Percentiles rank a stretch among this genome's conserved stretches.
These are phyloP conservation scores for Zalaria obscura DNA, from an alignment of 2,329 filamentous ascomycete genomes.

Conservation along the genomic window DNA sequence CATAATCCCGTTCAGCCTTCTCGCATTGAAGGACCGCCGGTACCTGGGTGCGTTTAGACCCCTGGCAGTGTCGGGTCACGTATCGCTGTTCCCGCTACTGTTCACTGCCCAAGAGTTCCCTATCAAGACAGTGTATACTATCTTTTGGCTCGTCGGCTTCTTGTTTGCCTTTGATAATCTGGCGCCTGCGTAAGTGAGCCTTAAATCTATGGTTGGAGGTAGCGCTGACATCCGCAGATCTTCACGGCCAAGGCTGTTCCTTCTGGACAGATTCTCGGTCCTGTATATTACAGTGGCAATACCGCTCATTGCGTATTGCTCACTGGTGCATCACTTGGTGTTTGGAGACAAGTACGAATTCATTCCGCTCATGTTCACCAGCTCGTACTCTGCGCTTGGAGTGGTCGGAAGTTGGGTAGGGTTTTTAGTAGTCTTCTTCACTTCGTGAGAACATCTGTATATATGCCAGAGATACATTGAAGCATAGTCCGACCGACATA, in stretches of 20 bases:
- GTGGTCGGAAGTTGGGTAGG: slow-evolving; percentile 92
- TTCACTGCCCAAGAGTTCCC: slow-evolving; percentile 90
- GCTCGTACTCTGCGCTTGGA: slow-evolving; percentile 85
- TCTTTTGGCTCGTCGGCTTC: slow-evolving; percentile 82
- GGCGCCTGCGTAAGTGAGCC: slow-evolving; percentile 51
- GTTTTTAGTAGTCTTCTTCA: slow-evolving; percentile 83
- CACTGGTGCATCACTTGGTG: slow-evolving; percentile 64
- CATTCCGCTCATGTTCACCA: slow-evolving; percentile 91
- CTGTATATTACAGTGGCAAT: slow-evolving; percentile 84
- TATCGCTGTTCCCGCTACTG: slow-evolving; percentile 85
- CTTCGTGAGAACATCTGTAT: slow-evolving; percentile 9
- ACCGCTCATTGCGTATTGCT: slow-evolving; percentile 79
- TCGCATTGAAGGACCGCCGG: slow-evolving; percentile 77
- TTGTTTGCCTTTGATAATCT: slow-evolving; percentile 75
- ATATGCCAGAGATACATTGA: slow-evolving; percentile 10
- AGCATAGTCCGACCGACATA: too few relatives aligned
- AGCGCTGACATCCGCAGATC: slow-evolving; percentile 31
- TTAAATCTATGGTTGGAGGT: neutral
- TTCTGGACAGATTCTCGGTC: slow-evolving; percentile 81
- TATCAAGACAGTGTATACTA: slow-evolving; percentile 83
- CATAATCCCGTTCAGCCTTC: slow-evolving; percentile 86
- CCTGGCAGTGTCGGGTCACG: slow-evolving; percentile 81
- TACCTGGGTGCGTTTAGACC: slow-evolving; percentile 87
- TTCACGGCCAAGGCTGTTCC: slow-evolving; percentile 64
- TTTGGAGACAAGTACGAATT: slow-evolving; percentile 81